Evolutionary conservation across 2,329 filamentous ascomycete species (phyloP), one percentile per base, ranked within the genome.

Genomic region (Botryotinia convoluta): DNA sequence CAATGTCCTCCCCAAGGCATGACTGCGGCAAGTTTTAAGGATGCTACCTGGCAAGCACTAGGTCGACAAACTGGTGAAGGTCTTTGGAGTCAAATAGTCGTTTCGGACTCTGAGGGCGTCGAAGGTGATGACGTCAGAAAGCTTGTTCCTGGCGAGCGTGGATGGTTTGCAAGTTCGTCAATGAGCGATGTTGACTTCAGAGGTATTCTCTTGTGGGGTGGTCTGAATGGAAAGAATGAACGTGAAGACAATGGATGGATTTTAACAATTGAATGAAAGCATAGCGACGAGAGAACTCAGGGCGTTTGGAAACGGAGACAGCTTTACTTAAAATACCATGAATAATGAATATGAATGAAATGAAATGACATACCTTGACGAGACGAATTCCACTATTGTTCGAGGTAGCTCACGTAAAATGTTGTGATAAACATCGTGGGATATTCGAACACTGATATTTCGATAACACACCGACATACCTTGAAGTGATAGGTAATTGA

Each of bases 201-300:
- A 54, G 87, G 84, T 5, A 83, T 92, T 20, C 80, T 92, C 42
- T 77, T 92, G 18, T 90, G 88, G 83, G 90, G 90, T 51, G 90
- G 90, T 0, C 70, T 90, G 72, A 83, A 84, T 62, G 85, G 85
- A 57, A 82, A 83, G 29, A 87, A 88, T 75, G 81, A 82, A 77
- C 82, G 87, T 63, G 79, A 90, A 62, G 87, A 86, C 54, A 89
- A 92, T 80, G 90, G 87, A 4, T 92, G 90, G 89, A 88, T 92
- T 65, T 82, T 92, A 77, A 85, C 87, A 74, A 81, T 91, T 74
- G 85, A 83, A 73, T 80, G 54, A 77, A 22, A 39, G 26, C 35
- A 45, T 16, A 35, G 4, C 12, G 35, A 20, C 42, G 62, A 39
- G 26, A 39, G n/a, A 39, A 48, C 4, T 22, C 2, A 26, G 16